Evolutionary conservation across 2,329 filamentous ascomycete genomes (phyloP).

Genomic region (Fusarium succisae): DNA sequence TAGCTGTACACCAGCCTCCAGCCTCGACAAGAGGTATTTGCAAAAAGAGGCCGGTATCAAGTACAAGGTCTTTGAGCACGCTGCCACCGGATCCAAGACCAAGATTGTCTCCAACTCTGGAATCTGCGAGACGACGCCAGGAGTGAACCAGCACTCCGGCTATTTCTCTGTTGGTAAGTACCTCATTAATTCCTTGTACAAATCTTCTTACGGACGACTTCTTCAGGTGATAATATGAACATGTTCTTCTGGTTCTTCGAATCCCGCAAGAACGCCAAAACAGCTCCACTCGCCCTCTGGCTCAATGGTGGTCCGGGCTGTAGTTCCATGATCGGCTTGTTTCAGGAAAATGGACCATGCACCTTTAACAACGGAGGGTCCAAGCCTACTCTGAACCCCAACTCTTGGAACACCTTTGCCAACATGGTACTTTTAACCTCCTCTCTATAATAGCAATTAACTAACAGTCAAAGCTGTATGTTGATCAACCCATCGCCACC

Average conservation of each 20-base stretch:
- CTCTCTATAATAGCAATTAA: no score
- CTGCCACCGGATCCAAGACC: slow-evolving; percentile 18
- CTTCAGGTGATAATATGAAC: slow-evolving; percentile 33
- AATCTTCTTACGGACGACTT: slow-evolving; percentile 35
- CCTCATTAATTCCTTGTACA: background rate
- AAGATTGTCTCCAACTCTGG: slow-evolving; percentile 47
- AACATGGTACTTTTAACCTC: slow-evolving; percentile 56
- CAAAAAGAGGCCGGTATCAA: background rate
- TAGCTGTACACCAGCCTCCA: background rate
- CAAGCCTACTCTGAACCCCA: slow-evolving; percentile 59
- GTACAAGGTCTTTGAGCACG: slow-evolving; percentile 28
- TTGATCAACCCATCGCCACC: slow-evolving; percentile 66
- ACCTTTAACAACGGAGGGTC: slow-evolving; percentile 61
- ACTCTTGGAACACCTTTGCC: slow-evolving; percentile 69
- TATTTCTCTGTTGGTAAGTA: slow-evolving; percentile 66
- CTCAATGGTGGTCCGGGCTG: slow-evolving; percentile 49
- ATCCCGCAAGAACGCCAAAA: slow-evolving; percentile 51
- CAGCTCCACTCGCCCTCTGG: slow-evolving; percentile 65
- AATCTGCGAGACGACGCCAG: slow-evolving; percentile 65
- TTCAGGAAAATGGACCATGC: slow-evolving; percentile 80
- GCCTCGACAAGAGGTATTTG: background rate
- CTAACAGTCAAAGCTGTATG: slow-evolving; percentile 59
- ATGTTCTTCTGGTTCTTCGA: slow-evolving; percentile 61
- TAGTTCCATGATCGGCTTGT: slow-evolving; percentile 54
- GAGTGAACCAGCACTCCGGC: slow-evolving; percentile 71